These are phyloP conservation scores for Suillus cothurnatus DNA, from an alignment of 768 basidiomycete genomes.

Conservation along the genomic window DNA sequence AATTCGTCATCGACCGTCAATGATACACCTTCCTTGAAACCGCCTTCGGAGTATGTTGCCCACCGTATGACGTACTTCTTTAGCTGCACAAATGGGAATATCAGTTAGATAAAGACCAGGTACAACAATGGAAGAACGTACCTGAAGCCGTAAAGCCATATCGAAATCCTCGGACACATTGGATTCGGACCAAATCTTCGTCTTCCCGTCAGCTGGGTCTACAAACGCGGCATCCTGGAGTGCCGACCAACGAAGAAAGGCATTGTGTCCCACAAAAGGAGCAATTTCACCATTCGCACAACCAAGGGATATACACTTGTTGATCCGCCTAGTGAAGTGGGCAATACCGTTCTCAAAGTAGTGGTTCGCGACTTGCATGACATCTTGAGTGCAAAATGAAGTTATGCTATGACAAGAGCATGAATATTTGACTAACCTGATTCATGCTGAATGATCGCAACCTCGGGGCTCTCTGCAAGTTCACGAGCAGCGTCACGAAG, in stretches of 20 bases:
- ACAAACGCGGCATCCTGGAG: constrained; percentile 78
- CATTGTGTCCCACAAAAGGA: constrained; percentile 81
- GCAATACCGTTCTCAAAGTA: constrained; percentile 89
- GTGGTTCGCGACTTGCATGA: constrained; percentile 83
- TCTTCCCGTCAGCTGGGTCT: constrained; percentile 61
- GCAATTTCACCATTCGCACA: constrained; percentile 70
- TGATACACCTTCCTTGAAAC: constrained; percentile 86
- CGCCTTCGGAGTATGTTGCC: constrained; percentile 80
- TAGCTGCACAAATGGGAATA: background rate
- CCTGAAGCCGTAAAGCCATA: constrained; percentile 69
- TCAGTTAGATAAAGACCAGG: constrained; percentile 30
- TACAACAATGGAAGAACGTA: constrained; percentile 33
- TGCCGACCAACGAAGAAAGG: constrained; percentile 84
- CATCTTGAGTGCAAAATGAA: constrained; percentile 43
- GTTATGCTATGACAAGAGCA: constrained; percentile 1
- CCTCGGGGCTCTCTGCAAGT: constrained; percentile 73
- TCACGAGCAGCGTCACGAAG: constrained; percentile 85
- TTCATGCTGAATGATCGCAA: constrained; percentile 87
- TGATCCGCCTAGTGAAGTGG: constrained; percentile 82
- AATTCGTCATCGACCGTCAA: constrained; percentile 84
- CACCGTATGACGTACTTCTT: constrained; percentile 23
- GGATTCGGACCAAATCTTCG: constrained; percentile 81
- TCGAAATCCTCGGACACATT: constrained; percentile 89
- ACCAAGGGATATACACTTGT: constrained; percentile 73
- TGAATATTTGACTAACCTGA: constrained; percentile 48